Conservation (phyloP, 2,329 filamentous ascomycete genomes). For the Scolecobasidium constrictum region DNA sequence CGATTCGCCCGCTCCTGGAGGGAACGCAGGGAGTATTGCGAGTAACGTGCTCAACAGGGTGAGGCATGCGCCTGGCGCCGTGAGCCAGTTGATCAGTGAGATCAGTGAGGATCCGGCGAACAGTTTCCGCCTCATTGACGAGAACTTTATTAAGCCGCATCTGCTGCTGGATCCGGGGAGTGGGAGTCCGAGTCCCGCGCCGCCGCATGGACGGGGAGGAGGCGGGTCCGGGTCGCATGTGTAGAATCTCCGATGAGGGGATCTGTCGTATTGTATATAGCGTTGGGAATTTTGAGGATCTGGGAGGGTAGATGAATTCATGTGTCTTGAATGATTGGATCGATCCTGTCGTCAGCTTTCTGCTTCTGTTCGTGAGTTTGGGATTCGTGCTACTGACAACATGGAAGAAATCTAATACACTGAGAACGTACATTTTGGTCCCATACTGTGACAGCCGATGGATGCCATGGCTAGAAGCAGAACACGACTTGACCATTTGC, state of each 20-base stretch:
- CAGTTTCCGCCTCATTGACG: slow-evolving; percentile 85
- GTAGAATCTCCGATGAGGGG: not conserved
- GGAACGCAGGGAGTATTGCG: slow-evolving; percentile 10
- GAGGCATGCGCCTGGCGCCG: slow-evolving; percentile 64
- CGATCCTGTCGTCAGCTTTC: not conserved
- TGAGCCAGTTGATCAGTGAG: slow-evolving; percentile 68
- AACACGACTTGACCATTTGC: not conserved
- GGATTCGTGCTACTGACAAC: not conserved
- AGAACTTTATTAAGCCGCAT: slow-evolving; percentile 91
- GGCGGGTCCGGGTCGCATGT: not conserved
- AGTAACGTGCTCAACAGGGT: slow-evolving; percentile 10
- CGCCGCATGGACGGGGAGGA: not conserved
- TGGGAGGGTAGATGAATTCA: not conserved
- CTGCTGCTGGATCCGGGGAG: slow-evolving; percentile 59
- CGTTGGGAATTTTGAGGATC: not conserved
- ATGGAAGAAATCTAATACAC: not conserved
- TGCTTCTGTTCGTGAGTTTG: not conserved
- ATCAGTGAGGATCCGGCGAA: slow-evolving; percentile 78
- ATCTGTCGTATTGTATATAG: not conserved
- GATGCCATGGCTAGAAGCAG: no score
- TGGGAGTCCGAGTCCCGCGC: not conserved
- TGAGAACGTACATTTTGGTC: not conserved
- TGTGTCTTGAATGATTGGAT: not conserved
- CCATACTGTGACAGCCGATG: not conserved
- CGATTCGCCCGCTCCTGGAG: slow-evolving; percentile 11